Conservation (phyloP, 2,329 filamentous ascomycete species). For the Arthrobotrys pseudoclavata region DNA sequence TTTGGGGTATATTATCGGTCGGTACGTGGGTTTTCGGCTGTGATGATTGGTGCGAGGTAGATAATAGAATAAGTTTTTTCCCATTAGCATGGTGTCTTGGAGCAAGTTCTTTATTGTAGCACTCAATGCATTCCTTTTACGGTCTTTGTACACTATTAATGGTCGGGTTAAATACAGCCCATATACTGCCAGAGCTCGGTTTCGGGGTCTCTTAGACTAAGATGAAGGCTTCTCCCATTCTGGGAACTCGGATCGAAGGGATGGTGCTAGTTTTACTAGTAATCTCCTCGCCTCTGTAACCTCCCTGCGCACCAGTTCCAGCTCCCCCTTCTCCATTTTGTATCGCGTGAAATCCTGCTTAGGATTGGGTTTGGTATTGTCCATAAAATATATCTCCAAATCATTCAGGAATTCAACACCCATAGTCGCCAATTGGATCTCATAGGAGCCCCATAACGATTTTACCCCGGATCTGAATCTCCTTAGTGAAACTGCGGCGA, state of each 20-base stretch:
- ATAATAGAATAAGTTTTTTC: not conserved
- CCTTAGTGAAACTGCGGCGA: not conserved
- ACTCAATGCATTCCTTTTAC: not conserved
- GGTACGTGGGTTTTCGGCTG: not conserved
- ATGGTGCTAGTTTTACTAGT: conserved; percentile 34
- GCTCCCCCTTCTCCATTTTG: conserved; percentile 20
- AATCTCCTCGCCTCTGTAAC: conserved; percentile 33
- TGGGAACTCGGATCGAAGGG: conserved; percentile 22
- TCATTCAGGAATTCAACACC: not conserved
- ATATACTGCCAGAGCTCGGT: not conserved
- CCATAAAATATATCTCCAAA: not conserved
- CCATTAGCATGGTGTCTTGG: conserved; percentile 1
- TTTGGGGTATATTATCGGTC: not conserved
- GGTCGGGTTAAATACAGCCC: not conserved
- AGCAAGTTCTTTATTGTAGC: not conserved
- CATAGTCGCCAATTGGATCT: not conserved
- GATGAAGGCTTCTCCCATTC: not conserved
- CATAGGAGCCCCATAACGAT: not conserved
- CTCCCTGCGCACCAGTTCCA: conserved; percentile 12
- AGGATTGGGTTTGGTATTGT: not conserved
- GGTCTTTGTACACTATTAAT: not conserved
- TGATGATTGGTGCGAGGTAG: not conserved
- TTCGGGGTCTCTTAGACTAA: not conserved
- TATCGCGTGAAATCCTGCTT: conserved; percentile 5
- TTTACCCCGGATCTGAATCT: not conserved